phyloP scores from a whole-genome alignment of 2,329 filamentous ascomycete genomes.

The Stenocarpella maydis region DNA sequence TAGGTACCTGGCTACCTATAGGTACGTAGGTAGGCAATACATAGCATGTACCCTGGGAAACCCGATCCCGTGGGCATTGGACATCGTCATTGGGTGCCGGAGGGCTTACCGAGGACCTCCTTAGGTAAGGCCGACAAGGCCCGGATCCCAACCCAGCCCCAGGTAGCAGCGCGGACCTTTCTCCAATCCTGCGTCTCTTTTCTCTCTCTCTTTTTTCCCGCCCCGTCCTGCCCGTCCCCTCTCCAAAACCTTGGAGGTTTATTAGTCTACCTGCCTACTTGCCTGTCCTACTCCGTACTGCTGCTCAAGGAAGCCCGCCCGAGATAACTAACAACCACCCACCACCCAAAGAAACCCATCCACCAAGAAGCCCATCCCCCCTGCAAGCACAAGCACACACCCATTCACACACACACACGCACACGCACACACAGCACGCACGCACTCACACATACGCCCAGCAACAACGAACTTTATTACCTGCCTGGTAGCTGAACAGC shows the following conservation, averaged over 20 bases:
- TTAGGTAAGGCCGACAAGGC: constrained; percentile 5
- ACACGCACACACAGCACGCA: background rate
- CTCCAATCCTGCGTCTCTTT: constrained; percentile 1
- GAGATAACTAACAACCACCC: background rate
- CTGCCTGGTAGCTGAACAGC: background rate
- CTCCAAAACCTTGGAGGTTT: background rate
- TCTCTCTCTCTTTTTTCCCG: constrained; percentile 12
- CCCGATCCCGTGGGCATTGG: constrained; percentile 18
- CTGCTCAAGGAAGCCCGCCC: too few species aligned
- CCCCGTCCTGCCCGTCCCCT: background rate
- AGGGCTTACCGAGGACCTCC: constrained; percentile 1
- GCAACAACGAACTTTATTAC: too few species aligned
- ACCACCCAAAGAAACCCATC: background rate
- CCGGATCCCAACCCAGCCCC: constrained; percentile 4
- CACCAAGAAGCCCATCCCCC: background rate
- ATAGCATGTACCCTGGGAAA: background rate
- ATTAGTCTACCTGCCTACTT: background rate
- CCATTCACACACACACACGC: too few species aligned
- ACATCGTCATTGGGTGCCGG: constrained; percentile 15
- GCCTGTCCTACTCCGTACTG: too few species aligned
- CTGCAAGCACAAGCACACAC: background rate
- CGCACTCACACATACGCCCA: too few species aligned
- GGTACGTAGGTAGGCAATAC: too few species aligned
- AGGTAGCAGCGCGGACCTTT: constrained; percentile 19
- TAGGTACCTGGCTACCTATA: too few species aligned